These are phyloP conservation scores for Neurospora sp. DNA, from an alignment of 495 filamentous ascomycete genomes.

Conservation along the genomic window DNA sequence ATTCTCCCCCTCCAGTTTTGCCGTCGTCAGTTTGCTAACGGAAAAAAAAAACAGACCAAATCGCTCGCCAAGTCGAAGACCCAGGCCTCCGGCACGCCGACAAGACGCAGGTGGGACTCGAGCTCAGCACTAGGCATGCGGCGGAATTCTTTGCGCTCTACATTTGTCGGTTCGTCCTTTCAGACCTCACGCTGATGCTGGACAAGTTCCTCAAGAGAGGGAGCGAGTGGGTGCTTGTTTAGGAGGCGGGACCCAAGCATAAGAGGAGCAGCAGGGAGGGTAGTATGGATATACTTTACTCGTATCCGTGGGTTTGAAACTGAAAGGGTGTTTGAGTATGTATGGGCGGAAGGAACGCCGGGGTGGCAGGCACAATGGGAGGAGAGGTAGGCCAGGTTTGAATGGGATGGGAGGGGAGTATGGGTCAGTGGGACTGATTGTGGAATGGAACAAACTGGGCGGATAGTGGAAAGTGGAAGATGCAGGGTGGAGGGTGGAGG, in stretches of 20 bases:
- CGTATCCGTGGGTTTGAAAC: neutral
- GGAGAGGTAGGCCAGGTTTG: too few relatives aligned
- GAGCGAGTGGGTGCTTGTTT: constrained; percentile 78
- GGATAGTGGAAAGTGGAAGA: too few relatives aligned
- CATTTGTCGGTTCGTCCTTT: constrained; percentile 83
- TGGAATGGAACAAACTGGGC: too few relatives aligned
- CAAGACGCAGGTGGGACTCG: constrained; percentile 84
- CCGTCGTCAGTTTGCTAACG: too few relatives aligned
- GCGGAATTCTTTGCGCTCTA: constrained; percentile 98
- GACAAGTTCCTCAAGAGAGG: constrained; percentile 97
- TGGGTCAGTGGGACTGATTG: too few relatives aligned
- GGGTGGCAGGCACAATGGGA: neutral
- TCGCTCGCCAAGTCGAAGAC: constrained; percentile 91
- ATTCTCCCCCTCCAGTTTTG: too few relatives aligned
- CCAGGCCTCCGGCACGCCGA: constrained; percentile 71
- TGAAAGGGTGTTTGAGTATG: neutral
- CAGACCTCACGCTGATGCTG: constrained; percentile 75
- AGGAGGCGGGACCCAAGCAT: neutral
- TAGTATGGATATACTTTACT: neutral
- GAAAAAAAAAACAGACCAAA: constrained; percentile 57
- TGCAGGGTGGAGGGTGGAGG: neutral
- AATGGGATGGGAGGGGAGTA: too few relatives aligned
- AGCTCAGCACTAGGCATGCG: constrained; percentile 85
- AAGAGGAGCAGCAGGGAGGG: neutral
- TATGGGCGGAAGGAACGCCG: neutral